Base-by-base conservation (phyloP, 306 rosid species). In the Malus fusca region DNA sequence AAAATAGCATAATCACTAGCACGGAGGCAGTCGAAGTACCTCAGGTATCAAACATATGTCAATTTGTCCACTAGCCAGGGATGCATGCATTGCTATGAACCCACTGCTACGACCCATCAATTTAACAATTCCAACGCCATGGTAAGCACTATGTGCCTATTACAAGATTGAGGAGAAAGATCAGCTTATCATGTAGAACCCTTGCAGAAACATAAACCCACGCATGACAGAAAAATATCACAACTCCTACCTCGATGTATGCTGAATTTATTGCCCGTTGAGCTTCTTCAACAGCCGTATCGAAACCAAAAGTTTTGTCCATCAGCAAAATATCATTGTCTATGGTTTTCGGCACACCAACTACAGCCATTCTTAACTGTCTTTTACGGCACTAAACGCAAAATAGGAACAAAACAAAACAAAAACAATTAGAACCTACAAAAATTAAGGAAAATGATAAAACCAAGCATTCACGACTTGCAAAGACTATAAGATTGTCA, bases 41-140 rank as follows among this genome's bases (percentile, higher is more conserved):
- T 96, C 99, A 21, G 99, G 99, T 80, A 96, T 87, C 88, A 96
- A 82, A 75, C 99, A 92, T 80, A 96, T 84, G 82, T 96, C 99
- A 33, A 96, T 76, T 84, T 96, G 99, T 73, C 99, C 99, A 79
- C 99, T 96, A 30, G 99, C 89, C 67, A 96, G 82, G 75, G 99
- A 84, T 72, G 98, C 93, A 46, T 96, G 99, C 99, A 96, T 96
- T 55, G 99, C 98, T 72, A 96, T 96, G 83, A 80, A 96, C 75
- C 99, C 99, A 78, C 99, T 96, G 88, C 98, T 92, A 74, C 99
- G 99, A 44, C 99, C 99, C 99, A 96, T 96, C 89, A 96, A 79
- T 83, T 96, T 96, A 65, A 96, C 99, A 71, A 96, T 19, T 66
- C 99, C 99, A 67, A 96, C 84, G 53, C 99, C 99, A 81, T 91